These are phyloP conservation scores for Russula earlei DNA, from an alignment of 768 basidiomycete species.

Conservation along the genomic window DNA sequence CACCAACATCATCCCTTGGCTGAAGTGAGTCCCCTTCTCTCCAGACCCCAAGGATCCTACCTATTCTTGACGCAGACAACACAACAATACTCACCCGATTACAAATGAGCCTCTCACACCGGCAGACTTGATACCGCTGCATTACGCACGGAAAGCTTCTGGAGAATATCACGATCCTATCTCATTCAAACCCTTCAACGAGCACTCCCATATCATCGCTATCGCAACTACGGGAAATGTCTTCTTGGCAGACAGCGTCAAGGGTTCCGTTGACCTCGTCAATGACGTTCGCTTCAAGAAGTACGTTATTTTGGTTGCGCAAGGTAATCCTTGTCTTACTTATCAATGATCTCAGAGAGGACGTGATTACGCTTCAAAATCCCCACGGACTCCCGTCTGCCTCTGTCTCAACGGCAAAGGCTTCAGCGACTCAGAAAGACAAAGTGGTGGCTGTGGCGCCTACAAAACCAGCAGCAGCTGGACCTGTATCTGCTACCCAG, in stretches of 20 bases:
- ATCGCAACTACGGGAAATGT: slow-evolving; percentile 89
- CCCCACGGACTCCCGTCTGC: slow-evolving; percentile 66
- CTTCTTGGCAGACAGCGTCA: slow-evolving; percentile 84
- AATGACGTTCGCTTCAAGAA: slow-evolving; percentile 79
- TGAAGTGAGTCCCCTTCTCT: slow-evolving; percentile 51
- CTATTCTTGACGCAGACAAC: slow-evolving; percentile 43
- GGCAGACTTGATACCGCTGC: slow-evolving; percentile 65
- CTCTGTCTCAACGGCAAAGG: slow-evolving; percentile 32
- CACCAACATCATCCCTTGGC: slow-evolving; percentile 88
- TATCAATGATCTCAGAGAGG: slow-evolving; percentile 48
- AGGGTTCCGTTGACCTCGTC: slow-evolving; percentile 78
- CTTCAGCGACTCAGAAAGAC: slow-evolving; percentile 25
- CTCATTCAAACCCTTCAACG: slow-evolving; percentile 93
- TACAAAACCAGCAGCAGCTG: slow-evolving; percentile 23
- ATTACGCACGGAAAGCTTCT: slow-evolving; percentile 76
- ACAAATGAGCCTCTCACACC: slow-evolving; percentile 65
- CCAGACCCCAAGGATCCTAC: background rate
- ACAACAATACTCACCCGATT: slow-evolving; percentile 70
- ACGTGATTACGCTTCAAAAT: slow-evolving; percentile 92
- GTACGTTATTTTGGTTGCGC: slow-evolving; percentile 30
- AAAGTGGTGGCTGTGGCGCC: slow-evolving; percentile 29
- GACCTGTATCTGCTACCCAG: slow-evolving; percentile 19
- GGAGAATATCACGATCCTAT: slow-evolving; percentile 93
- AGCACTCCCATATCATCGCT: slow-evolving; percentile 92
- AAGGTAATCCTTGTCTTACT: slow-evolving; percentile 8